Evolutionary conservation across 148 eudicot genomes (phyloP).

Genomic region (Cornus controversa): DNA sequence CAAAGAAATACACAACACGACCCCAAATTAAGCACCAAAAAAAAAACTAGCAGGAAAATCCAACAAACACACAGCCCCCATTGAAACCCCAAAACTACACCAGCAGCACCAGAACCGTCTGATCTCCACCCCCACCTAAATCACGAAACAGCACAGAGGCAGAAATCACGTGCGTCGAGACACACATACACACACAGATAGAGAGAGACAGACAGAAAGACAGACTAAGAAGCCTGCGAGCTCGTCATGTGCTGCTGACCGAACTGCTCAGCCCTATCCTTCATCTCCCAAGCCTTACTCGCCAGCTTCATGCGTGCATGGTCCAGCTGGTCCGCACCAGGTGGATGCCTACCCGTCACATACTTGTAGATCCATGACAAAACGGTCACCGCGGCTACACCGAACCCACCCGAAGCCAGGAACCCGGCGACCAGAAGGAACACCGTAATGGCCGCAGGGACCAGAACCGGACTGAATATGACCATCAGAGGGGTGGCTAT

Average conservation of each 20-base stretch:
- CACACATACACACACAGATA: no score
- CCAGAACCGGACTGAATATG: slow-evolving; percentile 61
- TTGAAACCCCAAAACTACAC: not conserved
- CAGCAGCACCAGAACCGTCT: not conserved
- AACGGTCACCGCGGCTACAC: slow-evolving; percentile 53
- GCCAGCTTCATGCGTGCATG: slow-evolving; percentile 45
- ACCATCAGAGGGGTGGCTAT: slow-evolving; percentile 56
- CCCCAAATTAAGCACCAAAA: no score
- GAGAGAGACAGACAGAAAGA: no score
- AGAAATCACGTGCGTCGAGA: not conserved
- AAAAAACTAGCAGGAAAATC: not conserved
- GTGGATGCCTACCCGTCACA: slow-evolving; percentile 55
- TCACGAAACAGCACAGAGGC: not conserved
- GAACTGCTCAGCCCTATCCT: slow-evolving; percentile 50
- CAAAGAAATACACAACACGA: no score
- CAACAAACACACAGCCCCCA: no score
- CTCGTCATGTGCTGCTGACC: slow-evolving; percentile 14
- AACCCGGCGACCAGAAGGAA: slow-evolving; percentile 42
- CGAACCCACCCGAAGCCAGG: slow-evolving; percentile 61
- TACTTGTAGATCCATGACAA: slow-evolving; percentile 70
- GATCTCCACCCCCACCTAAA: not conserved
- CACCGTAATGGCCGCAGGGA: slow-evolving; percentile 50
- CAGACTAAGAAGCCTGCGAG: not conserved
- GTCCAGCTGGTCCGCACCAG: slow-evolving; percentile 52
- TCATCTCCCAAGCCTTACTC: slow-evolving; percentile 49